Evolutionary conservation across 163 green algal species (phyloP), one percentile per base, ranked within the genome.

Genomic region (Chlorella variabilis): DNA sequence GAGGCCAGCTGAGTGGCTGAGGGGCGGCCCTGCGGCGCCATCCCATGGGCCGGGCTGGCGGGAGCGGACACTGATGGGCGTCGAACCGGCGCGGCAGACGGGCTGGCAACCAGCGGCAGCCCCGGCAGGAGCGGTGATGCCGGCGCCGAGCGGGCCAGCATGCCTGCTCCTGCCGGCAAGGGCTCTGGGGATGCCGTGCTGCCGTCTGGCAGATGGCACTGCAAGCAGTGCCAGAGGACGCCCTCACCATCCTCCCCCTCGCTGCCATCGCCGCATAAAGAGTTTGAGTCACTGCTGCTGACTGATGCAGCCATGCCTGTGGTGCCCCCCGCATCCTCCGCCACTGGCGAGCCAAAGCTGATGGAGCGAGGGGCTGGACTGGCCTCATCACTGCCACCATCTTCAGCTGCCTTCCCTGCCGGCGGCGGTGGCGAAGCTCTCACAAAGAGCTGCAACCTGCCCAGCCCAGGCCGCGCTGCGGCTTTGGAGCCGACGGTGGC

Each of bases 281-380:
- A 9, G 15, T 62, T 15, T n/a, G 54, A 9, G 9, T 4, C 54
- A 25, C 25, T n/a, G 54, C 25, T n/a, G 18, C 54, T n/a, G 4
- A 9, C 54, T 31, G 54, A 62, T n/a, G n/a, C n/a, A n/a, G n/a
- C n/a, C n/a, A n/a, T n/a, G n/a, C n/a, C n/a, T n/a, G n/a, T n/a
- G n/a, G n/a, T n/a, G n/a, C n/a, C n/a, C n/a, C n/a, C n/a, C n/a
- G n/a, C n/a, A n/a, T 68, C 59, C 17, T 63, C 48, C 5, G 71
- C n/a, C 6, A 79, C 73, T 4, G 73, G 73, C 11, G 73, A 79
- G 27, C 73, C 73, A 61, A 79, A 79, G 73, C 54, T 70, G n/a
- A 79, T 13, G 3, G 73, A 79, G 36, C 56, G 36, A 1, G 56
- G 54, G 4, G 65, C 45, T 15, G 15, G 11, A 23, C 11, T 15